These are phyloP conservation scores for Ceratobasidium sp. DNA, from an alignment of 1,284 basidiomycete species.

Conservation along the genomic window DNA sequence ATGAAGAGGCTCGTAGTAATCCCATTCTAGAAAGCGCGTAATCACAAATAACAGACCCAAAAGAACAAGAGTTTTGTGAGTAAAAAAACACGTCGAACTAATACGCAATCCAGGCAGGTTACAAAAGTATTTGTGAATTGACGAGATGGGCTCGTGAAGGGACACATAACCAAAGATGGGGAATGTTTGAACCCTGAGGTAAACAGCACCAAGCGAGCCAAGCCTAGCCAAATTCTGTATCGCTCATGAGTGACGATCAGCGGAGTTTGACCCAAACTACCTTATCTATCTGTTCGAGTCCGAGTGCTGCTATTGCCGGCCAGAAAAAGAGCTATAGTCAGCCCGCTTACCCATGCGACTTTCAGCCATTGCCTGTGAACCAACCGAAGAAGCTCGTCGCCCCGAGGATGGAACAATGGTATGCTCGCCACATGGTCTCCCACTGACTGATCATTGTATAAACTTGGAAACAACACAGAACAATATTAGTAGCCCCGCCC, in stretches of 20 bases:
- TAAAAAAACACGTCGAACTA: too few relatives aligned
- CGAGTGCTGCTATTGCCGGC: slow-evolving; percentile 87
- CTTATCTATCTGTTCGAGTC: slow-evolving; percentile 73
- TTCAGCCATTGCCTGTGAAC: slow-evolving; percentile 72
- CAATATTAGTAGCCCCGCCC: slow-evolving; percentile 87
- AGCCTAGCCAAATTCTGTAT: slow-evolving; percentile 19
- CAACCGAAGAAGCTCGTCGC: slow-evolving; percentile 58
- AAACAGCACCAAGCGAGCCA: slow-evolving; percentile 12
- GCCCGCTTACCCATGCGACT: slow-evolving; percentile 94
- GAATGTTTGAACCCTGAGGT: slow-evolving; percentile 33
- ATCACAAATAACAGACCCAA: too few relatives aligned
- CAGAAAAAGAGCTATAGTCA: slow-evolving; percentile 62
- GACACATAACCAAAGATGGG: neutral
- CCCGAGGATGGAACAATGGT: slow-evolving; percentile 68
- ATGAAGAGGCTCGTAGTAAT: too few relatives aligned
- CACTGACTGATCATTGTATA: slow-evolving; percentile 74
- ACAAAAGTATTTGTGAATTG: neutral
- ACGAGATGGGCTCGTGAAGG: too few relatives aligned
- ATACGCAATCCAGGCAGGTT: too few relatives aligned
- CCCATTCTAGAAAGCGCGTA: too few relatives aligned
- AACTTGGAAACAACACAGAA: slow-evolving; percentile 83
- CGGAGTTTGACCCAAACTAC: neutral
- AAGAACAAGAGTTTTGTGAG: too few relatives aligned
- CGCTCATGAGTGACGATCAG: slow-evolving; percentile 24
- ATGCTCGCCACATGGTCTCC: slow-evolving; percentile 97